Conservation (phyloP, 306 rosid species). For the Fagus sylvatica region DNA sequence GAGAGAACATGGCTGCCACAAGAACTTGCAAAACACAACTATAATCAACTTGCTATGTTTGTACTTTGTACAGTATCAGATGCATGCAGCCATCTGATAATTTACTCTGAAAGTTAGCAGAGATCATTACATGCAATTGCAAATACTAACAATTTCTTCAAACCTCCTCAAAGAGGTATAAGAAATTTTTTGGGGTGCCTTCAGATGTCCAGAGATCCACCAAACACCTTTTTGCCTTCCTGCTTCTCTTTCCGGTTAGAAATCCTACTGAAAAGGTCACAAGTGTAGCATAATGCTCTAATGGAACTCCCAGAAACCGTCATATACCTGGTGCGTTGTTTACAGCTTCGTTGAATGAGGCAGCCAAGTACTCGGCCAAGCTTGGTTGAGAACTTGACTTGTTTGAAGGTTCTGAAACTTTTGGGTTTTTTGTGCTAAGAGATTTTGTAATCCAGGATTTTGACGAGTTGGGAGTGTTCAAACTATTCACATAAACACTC, state of each 20-base stretch:
- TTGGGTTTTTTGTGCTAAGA: conserved; percentile 32
- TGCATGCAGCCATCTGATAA: background rate
- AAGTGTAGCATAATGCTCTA: background rate
- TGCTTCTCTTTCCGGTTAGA: conserved; percentile 5
- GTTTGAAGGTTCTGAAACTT: conserved; percentile 36
- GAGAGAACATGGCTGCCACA: too few relatives aligned
- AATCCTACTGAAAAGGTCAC: background rate
- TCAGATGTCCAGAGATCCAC: conserved; percentile 15
- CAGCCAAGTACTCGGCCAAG: conserved; percentile 84
- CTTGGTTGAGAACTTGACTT: conserved; percentile 63
- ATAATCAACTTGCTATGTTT: background rate
- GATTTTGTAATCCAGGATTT: conserved; percentile 37
- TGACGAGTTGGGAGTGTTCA: conserved; percentile 25
- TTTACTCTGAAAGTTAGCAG: background rate
- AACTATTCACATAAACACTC: conserved; percentile 1
- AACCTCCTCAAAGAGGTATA: background rate
- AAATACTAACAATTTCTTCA: background rate
- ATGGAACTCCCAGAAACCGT: conserved; percentile 22
- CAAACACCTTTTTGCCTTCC: background rate
- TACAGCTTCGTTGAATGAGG: conserved; percentile 63
- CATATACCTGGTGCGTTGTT: conserved; percentile 36
- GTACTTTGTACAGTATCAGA: background rate
- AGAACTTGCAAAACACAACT: background rate
- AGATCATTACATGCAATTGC: background rate
- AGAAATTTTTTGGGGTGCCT: background rate